These are phyloP conservation scores for Ophiosphaerella herpotricha DNA, from an alignment of 2,329 filamentous ascomycete genomes.

Conservation along the genomic window DNA sequence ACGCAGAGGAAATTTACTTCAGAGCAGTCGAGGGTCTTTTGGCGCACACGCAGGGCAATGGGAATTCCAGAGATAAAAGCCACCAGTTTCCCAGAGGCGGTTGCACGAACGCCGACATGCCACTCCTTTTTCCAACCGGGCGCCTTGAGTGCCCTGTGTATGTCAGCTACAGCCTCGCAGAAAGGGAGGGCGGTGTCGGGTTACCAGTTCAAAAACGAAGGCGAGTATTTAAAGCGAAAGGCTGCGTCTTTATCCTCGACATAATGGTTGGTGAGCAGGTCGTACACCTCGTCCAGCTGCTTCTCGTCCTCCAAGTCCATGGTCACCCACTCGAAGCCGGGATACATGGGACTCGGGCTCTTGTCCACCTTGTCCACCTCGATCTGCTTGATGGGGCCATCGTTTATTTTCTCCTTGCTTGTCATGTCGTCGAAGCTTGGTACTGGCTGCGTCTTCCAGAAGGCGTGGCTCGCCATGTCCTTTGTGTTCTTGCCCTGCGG, in stretches of 20 bases:
- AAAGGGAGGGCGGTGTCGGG: constrained; percentile 19
- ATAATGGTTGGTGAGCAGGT: constrained; percentile 89
- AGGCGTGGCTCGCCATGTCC: constrained; percentile 97
- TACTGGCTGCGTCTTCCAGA: constrained; percentile 98
- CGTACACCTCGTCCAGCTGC: constrained; percentile 86
- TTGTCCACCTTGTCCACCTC: constrained; percentile 78
- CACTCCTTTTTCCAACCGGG: constrained; percentile 93
- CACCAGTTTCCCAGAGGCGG: constrained; percentile 82
- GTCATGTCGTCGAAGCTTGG: constrained; percentile 70
- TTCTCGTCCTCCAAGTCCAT: constrained; percentile 80
- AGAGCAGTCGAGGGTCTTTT: constrained; percentile 74
- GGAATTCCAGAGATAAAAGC: constrained; percentile 96
- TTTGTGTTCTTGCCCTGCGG: constrained; percentile 86
- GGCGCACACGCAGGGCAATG: constrained; percentile 77
- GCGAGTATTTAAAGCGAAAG: constrained; percentile 96
- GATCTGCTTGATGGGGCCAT: constrained; percentile 84
- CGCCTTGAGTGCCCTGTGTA: constrained; percentile 80
- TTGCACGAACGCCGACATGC: constrained; percentile 90
- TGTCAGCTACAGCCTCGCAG: constrained; percentile 9
- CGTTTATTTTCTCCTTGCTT: constrained; percentile 55
- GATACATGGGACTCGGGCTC: constrained; percentile 69
- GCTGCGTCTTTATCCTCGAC: constrained; percentile 97
- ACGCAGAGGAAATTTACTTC: constrained; percentile 99
- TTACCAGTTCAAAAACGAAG: constrained; percentile 85
- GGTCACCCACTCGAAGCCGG: constrained; percentile 93